A percentile compares a stretch with the other conserved stretches of the same genome.
Evolutionary conservation across 805 yeast genomes (phyloP).

Genomic region (Candida peoriensis): DNA sequence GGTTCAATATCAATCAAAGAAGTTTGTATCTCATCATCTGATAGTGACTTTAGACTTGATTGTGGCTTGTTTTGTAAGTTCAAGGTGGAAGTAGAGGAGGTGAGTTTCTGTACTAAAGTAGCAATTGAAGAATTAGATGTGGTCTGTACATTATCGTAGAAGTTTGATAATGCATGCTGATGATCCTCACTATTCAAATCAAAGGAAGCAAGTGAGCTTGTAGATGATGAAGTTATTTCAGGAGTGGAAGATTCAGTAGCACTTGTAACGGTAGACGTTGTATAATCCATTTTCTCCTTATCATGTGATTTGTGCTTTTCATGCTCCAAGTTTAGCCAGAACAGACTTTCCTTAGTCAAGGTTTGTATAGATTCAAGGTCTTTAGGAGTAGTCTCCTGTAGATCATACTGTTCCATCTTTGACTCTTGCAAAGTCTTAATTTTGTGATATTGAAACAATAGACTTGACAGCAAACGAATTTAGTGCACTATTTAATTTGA

Average conservation of each 20-base stretch:
- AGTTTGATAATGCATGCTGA: constrained; percentile 8
- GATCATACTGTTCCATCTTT: too few relatives aligned
- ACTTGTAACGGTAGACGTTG: background rate
- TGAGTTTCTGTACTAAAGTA: constrained; percentile 19
- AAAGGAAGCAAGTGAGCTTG: constrained; percentile 19
- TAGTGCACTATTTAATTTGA: too few relatives aligned
- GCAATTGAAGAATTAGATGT: constrained; percentile 21
- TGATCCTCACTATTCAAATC: constrained; percentile 17
- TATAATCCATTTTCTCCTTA: too few relatives aligned
- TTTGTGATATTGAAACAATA: too few relatives aligned
- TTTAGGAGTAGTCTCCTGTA: too few relatives aligned
- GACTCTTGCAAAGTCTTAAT: too few relatives aligned
- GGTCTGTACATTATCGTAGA: constrained; percentile 6
- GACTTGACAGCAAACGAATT: too few relatives aligned
- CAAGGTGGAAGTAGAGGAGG: constrained; percentile 21
- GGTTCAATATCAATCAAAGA: constrained; percentile 9
- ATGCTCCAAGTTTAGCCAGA: constrained; percentile 6
- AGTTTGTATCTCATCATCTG: background rate
- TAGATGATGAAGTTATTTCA: constrained; percentile 7
- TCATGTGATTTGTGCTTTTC: background rate
- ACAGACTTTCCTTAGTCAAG: constrained; percentile 7
- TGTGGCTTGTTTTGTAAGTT: constrained; percentile 6
- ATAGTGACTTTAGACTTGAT: background rate
- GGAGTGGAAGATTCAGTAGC: constrained; percentile 2
- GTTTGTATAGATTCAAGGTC: constrained; percentile 1